Conservation (phyloP, 495 filamentous ascomycete genomes). For the Aspergillus avenaceus region DNA sequence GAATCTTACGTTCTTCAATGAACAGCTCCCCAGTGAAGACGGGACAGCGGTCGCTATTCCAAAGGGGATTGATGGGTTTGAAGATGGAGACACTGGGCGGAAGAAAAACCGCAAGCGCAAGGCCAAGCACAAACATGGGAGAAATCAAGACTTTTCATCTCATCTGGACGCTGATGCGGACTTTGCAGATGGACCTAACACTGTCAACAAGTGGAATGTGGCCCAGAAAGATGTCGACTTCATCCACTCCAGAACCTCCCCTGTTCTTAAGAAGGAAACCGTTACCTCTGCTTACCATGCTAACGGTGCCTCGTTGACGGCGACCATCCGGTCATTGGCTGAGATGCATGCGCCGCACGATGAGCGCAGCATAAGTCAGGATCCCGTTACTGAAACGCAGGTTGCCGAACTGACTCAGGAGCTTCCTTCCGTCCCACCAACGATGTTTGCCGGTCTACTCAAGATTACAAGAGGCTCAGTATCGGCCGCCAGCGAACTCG, state of each 20-base stretch:
- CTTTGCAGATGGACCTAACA: slow-evolving; percentile 7
- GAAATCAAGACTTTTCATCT: slow-evolving; percentile 13
- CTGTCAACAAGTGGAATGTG: slow-evolving; percentile 52
- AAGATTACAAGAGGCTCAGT: slow-evolving; percentile 52
- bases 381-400: slow-evolving; percentile 42
- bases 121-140: slow-evolving; percentile 17
- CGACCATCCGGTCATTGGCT: slow-evolving; percentile 53
- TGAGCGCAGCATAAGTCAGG: slow-evolving; percentile 31
- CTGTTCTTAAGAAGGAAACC: slow-evolving; percentile 40
- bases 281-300: slow-evolving; percentile 60
- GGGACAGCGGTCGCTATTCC: slow-evolving; percentile 41
- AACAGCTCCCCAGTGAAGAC: slow-evolving; percentile 34
- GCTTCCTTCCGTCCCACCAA: slow-evolving; percentile 45
- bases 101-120: slow-evolving; percentile 45
- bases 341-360: slow-evolving; percentile 23
- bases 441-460: slow-evolving; percentile 47
- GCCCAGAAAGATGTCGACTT: slow-evolving; percentile 56
- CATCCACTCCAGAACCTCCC: slow-evolving; percentile 43
- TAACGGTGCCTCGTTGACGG: slow-evolving; percentile 52
- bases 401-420: slow-evolving; percentile 50
- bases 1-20: slow-evolving; percentile 67
- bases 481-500: slow-evolving; percentile 55
- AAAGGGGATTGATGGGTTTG: slow-evolving; percentile 80
- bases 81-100: slow-evolving; percentile 28
- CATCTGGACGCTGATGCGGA: slow-evolving; percentile 5